phyloP scores from a whole-genome alignment of 345 rosid genomes.

The Excoecaria agallocha region DNA sequence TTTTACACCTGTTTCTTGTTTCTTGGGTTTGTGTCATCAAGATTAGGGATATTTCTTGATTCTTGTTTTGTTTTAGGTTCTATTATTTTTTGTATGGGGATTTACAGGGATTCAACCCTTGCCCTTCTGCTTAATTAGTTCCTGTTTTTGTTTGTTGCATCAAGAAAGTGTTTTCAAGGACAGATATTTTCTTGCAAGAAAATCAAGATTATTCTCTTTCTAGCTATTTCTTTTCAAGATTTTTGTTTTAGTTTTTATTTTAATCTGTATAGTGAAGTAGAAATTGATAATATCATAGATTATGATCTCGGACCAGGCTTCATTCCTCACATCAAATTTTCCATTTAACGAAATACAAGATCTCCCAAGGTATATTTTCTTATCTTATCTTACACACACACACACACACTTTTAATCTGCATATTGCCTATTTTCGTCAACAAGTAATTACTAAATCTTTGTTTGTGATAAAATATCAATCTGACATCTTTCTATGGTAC shows the following conservation, averaged over 20 bases:
- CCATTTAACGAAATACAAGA: conserved; percentile 13
- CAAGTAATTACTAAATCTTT: too few relatives aligned
- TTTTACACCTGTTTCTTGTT: not conserved
- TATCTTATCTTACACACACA: not conserved
- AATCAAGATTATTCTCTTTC: not conserved
- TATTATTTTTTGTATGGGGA: too few relatives aligned
- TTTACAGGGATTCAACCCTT: too few relatives aligned
- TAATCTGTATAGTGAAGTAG: not conserved
- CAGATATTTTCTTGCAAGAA: not conserved
- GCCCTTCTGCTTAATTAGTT: too few relatives aligned
- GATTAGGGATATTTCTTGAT: not conserved
- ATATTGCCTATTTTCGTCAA: too few relatives aligned
- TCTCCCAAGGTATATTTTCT: conserved; percentile 7
- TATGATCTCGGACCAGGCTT: conserved; percentile 86
- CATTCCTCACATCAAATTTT: conserved; percentile 66
- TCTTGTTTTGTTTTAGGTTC: too few relatives aligned
- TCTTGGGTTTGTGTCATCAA: not conserved
- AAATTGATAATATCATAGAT: not conserved
- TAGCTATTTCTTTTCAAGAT: not conserved
- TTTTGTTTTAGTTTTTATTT: not conserved
- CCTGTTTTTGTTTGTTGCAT: not conserved
- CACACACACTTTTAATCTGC: too few relatives aligned
- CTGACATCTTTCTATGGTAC: too few relatives aligned
- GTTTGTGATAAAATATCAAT: too few relatives aligned
- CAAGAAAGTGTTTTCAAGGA: not conserved